Conservation (phyloP, 805 yeast species). For the Hanseniaspora pseudoguilliermondii region DNA sequence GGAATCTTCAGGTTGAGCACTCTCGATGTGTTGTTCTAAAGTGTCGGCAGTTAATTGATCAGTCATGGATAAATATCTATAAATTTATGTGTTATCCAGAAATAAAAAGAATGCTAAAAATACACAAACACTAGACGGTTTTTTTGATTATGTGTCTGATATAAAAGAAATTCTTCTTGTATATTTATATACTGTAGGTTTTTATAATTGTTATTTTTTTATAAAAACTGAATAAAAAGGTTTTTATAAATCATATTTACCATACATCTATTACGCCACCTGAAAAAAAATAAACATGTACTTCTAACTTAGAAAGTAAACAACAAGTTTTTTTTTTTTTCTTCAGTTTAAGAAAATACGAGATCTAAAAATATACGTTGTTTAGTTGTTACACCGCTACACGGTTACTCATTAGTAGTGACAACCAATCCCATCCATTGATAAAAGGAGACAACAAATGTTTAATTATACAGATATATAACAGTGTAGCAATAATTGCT, state of each 20-base stretch:
- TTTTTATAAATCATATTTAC: too few species aligned
- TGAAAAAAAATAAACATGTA: background rate
- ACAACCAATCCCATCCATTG: too few species aligned
- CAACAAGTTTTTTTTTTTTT: background rate
- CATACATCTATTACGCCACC: background rate
- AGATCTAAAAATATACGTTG: too few species aligned
- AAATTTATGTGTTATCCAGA: too few species aligned
- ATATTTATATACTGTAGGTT: background rate
- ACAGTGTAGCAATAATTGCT: too few species aligned
- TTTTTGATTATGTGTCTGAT: too few species aligned
- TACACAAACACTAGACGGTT: too few species aligned
- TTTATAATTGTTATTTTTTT: background rate
- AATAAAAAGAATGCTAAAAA: too few species aligned
- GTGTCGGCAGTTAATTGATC: background rate
- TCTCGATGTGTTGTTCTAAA: background rate
- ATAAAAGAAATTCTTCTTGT: background rate
- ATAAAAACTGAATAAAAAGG: background rate
- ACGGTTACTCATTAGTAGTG: too few species aligned
- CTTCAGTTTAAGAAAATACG: background rate
- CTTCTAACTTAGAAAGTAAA: background rate
- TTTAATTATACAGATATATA: too few species aligned
- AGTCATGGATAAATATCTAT: background rate
- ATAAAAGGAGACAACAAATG: too few species aligned
- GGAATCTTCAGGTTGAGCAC: slow-evolving; percentile 19
- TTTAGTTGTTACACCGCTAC: too few species aligned